Percentiles rank a stretch among this genome's conserved stretches.
Conservation (phyloP, 2,329 filamentous ascomycete species). For the Beauveria varroae region DNA sequence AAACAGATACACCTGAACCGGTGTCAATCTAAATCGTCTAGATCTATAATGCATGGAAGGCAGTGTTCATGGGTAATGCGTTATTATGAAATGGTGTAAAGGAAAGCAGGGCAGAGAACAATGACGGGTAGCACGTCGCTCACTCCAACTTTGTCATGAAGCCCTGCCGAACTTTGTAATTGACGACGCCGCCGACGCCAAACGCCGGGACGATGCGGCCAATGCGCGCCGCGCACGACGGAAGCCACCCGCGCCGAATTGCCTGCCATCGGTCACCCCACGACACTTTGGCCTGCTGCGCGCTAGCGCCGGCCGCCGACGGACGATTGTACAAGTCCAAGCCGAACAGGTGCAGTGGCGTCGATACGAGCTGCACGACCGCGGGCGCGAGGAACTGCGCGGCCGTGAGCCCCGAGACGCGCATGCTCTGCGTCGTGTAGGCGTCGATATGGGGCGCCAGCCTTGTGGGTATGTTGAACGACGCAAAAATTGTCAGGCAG, state of each 20-base stretch:
- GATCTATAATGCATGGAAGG: neutral
- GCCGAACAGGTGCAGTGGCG: conserved; percentile 77
- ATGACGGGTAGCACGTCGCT: neutral
- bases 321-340: conserved; percentile 78
- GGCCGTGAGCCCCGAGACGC: conserved; percentile 47
- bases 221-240: conserved; percentile 68
- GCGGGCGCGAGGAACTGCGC: conserved; percentile 80
- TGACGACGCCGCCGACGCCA: conserved; percentile 81
- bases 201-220: conserved; percentile 84
- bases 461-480: conserved; percentile 79
- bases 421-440: conserved; percentile 27
- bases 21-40: neutral
- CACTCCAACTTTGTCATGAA: conserved; percentile 56
- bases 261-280: conserved; percentile 56
- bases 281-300: conserved; percentile 24
- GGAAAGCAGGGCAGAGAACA: neutral
- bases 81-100: neutral
- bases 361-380: conserved; percentile 68
- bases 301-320: conserved; percentile 21
- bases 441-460: conserved; percentile 62
- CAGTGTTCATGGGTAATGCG: neutral
- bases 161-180: conserved; percentile 58
- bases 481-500: conserved; percentile 83
- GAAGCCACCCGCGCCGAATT: conserved; percentile 68
- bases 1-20: neutral